These are phyloP conservation scores for Penicillium crustosum DNA, from an alignment of 2,329 filamentous ascomycete genomes.

Conservation along the genomic window DNA sequence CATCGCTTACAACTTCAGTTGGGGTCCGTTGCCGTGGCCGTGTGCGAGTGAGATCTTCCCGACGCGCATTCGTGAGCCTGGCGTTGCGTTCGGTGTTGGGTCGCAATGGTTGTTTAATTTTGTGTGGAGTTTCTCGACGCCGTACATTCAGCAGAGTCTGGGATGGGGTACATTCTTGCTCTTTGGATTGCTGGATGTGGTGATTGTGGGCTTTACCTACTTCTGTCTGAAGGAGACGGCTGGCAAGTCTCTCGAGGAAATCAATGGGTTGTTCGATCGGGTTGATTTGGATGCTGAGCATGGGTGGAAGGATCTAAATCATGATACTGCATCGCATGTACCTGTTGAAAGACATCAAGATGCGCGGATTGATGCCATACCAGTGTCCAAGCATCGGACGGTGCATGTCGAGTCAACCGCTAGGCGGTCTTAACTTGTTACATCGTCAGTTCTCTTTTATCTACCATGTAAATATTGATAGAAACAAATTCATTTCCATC, in stretches of 20 bases:
- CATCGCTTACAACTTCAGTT: conserved; percentile 46
- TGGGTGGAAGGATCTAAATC: conserved; percentile 12
- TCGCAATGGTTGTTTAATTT: conserved; percentile 46
- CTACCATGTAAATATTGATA: background rate
- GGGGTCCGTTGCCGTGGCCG: conserved; percentile 44
- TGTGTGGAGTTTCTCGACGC: conserved; percentile 43
- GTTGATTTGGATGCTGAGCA: conserved; percentile 15
- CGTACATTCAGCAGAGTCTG: conserved; percentile 48
- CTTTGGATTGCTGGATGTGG: conserved; percentile 46
- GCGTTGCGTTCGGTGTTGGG: conserved; percentile 41
- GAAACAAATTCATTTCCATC: conserved; percentile 5
- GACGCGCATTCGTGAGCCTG: conserved; percentile 41
- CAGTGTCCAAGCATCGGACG: conserved; percentile 7
- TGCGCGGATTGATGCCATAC: background rate
- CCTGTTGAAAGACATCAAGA: background rate
- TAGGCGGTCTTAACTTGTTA: conserved; percentile 12
- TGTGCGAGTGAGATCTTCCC: conserved; percentile 43
- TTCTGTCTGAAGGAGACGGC: conserved; percentile 57
- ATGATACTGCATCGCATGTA: background rate
- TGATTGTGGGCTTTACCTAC: conserved; percentile 52
- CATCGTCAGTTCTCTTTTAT: background rate
- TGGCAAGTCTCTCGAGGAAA: conserved; percentile 55
- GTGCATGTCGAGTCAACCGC: conserved; percentile 17
- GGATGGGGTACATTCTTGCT: conserved; percentile 50
- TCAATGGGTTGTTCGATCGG: conserved; percentile 56